phyloP scores from a whole-genome alignment of 179 eudicot genomes.

The Beta lomatogona region DNA sequence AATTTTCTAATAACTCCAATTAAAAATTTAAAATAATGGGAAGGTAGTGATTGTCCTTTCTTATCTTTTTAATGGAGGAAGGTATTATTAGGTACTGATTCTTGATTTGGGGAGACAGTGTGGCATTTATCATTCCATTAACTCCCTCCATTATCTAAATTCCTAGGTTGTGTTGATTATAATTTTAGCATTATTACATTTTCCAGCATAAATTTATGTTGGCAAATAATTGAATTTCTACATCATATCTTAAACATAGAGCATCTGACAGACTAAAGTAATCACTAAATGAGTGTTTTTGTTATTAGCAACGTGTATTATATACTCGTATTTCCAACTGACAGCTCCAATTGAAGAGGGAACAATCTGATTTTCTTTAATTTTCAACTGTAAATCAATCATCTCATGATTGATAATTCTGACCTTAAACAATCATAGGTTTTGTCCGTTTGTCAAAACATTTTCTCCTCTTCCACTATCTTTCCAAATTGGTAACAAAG shows the following conservation, averaged over 20 bases:
- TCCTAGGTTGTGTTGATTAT: background rate
- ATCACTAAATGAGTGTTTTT: background rate
- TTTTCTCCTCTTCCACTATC: no score
- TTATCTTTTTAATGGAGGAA: background rate
- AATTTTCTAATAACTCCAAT: no score
- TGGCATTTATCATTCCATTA: background rate
- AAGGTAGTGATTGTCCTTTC: background rate
- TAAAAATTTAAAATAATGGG: background rate
- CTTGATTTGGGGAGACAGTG: background rate
- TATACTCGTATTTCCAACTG: background rate
- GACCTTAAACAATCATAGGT: background rate
- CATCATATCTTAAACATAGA: constrained; percentile 9
- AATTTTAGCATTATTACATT: background rate
- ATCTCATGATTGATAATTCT: constrained; percentile 5
- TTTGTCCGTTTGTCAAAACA: constrained; percentile 10
- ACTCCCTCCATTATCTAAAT: constrained; percentile 9
- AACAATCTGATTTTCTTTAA: background rate
- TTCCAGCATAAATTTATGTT: background rate
- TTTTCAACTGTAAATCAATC: background rate
- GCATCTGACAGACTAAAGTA: constrained; percentile 22
- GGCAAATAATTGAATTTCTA: constrained; percentile 6
- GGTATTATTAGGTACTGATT: no score
- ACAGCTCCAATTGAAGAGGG: background rate
- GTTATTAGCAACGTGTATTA: background rate
- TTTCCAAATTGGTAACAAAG: no score